Evolutionary conservation across 345 rosid genomes (phyloP), one percentile per base, ranked within the genome.

Genomic region (Isatis tinctoria): DNA sequence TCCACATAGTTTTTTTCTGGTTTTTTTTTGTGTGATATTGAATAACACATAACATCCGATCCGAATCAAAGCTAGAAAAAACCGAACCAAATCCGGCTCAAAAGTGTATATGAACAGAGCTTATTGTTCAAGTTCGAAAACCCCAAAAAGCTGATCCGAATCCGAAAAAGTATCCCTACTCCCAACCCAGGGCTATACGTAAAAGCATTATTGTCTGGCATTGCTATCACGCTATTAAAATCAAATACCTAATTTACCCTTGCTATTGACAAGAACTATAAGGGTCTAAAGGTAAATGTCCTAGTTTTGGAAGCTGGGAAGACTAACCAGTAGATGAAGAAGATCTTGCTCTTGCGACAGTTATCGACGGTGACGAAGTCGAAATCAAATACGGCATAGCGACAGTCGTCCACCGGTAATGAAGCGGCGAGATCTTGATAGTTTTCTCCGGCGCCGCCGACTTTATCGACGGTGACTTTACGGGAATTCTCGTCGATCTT

Each of bases 281-380:
- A 0, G 63, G 52, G 48, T 65, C 22, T n/a, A 64, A 65, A 28
- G 2, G 44, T 69, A 69, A 75, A 52, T 54, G 49, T 49, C 2
- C 11, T n/a, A 41, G 24, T 63, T 43, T 45, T 41, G 24, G n/a
- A 12, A 27, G 53, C 3, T 16, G 41, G 16, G 8, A 7, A 48
- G 74, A 82, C 87, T 60, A 62, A 94, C 98, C 98, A 94, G 28
- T 92, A 89, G 56, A 94, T 94, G 83, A 91, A 94, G 97, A 94
- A 94, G 84, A 94, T 88, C 93, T 93, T 93, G 98, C 98, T 93
- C 84, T 91, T 93, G 80, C 85, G 87, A 72, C 98, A 93, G 13
- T 93, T 91, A 72, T 93, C 98, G 17, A 86, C 93, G 44, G 97
- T 91, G 77, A 93, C 96, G 5, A 91, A 93, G 72, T 93, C 98